phyloP scores from a whole-genome alignment of 2,329 filamentous ascomycete genomes.

The Cladorrhinum sp. region DNA sequence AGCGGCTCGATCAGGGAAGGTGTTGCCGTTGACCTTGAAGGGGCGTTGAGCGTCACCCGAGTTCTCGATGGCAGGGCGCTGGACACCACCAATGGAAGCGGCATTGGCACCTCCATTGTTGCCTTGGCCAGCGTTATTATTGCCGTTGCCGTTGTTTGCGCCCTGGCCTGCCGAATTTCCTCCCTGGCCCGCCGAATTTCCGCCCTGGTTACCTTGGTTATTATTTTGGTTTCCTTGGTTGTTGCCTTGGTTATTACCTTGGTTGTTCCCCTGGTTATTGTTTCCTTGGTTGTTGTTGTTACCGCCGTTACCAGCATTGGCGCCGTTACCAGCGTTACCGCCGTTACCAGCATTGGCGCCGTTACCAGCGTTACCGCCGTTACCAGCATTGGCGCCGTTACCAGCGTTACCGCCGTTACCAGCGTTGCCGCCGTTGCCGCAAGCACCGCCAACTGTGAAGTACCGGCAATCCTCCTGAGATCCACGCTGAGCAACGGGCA shows the following conservation, averaged over 20 bases:
- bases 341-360: slow-evolving; percentile 19
- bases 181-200: slow-evolving; percentile 15
- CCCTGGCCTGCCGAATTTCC: slow-evolving; percentile 1
- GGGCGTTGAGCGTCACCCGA: slow-evolving; percentile 49
- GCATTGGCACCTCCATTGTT: slow-evolving; percentile 14
- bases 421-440: slow-evolving; percentile 21
- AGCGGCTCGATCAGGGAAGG: slow-evolving; percentile 53
- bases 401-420: slow-evolving; percentile 22
- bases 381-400: slow-evolving; percentile 22
- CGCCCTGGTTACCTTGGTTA: neutral
- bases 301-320: slow-evolving; percentile 18
- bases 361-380: slow-evolving; percentile 13
- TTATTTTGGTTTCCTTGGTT: slow-evolving; percentile 8
- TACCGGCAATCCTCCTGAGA: slow-evolving; percentile 63
- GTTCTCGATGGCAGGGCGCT: slow-evolving; percentile 49
- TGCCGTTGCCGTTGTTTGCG: slow-evolving; percentile 5
- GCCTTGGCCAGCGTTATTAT: slow-evolving; percentile 4
- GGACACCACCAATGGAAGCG: slow-evolving; percentile 50
- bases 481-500: slow-evolving; percentile 66
- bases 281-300: slow-evolving; percentile 8
- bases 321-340: slow-evolving; percentile 22
- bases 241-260: slow-evolving; percentile 9
- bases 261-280: slow-evolving; percentile 14
- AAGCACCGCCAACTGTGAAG: slow-evolving; percentile 48
- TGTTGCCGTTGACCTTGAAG: slow-evolving; percentile 55